These are phyloP conservation scores for Colletotrichum lupini DNA, from an alignment of 2,329 filamentous ascomycete genomes.

Conservation along the genomic window DNA sequence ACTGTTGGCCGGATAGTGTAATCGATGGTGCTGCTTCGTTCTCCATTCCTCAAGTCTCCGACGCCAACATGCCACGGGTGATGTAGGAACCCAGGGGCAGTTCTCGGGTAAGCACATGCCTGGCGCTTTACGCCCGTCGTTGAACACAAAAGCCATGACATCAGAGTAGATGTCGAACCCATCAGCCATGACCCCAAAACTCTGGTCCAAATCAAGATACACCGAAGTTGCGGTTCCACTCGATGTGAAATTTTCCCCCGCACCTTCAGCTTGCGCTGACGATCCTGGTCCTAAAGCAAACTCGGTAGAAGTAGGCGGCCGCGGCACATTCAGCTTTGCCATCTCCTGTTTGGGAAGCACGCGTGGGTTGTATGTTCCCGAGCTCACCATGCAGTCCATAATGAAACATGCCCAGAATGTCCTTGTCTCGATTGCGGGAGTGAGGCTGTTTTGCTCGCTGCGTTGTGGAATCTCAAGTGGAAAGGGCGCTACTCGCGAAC, in stretches of 20 bases:
- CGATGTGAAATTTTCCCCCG: slow-evolving; percentile 31
- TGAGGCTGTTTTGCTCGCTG: slow-evolving; percentile 37
- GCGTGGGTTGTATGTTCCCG: slow-evolving; percentile 51
- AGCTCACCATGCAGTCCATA: slow-evolving; percentile 56
- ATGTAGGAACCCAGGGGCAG: slow-evolving; percentile 51
- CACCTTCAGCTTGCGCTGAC: slow-evolving; percentile 13
- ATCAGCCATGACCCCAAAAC: slow-evolving; percentile 50
- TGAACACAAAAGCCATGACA: slow-evolving; percentile 54
- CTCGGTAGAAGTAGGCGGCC: slow-evolving; percentile 33
- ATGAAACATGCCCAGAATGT: slow-evolving; percentile 59
- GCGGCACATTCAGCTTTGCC: slow-evolving; percentile 44
- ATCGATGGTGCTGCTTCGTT: slow-evolving; percentile 44
- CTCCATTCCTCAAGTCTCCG: slow-evolving; percentile 49
- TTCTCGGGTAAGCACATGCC: slow-evolving; percentile 51
- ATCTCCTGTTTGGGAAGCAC: slow-evolving; percentile 50
- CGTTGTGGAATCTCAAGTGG: slow-evolving; percentile 40
- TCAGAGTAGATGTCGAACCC: slow-evolving; percentile 57
- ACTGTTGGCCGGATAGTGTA: slow-evolving; percentile 49
- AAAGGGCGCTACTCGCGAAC: slow-evolving; percentile 41
- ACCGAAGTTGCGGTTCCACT: slow-evolving; percentile 21
- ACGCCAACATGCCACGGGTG: slow-evolving; percentile 47
- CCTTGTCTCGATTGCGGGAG: slow-evolving; percentile 48
- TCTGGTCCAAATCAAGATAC: slow-evolving; percentile 41
- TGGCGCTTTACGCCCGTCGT: slow-evolving; percentile 52
- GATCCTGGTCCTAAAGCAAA: slow-evolving; percentile 17